These are phyloP conservation scores for Coix lacrymajobi DNA, from an alignment of 176 grass and related monocot species.

Conservation along the genomic window DNA sequence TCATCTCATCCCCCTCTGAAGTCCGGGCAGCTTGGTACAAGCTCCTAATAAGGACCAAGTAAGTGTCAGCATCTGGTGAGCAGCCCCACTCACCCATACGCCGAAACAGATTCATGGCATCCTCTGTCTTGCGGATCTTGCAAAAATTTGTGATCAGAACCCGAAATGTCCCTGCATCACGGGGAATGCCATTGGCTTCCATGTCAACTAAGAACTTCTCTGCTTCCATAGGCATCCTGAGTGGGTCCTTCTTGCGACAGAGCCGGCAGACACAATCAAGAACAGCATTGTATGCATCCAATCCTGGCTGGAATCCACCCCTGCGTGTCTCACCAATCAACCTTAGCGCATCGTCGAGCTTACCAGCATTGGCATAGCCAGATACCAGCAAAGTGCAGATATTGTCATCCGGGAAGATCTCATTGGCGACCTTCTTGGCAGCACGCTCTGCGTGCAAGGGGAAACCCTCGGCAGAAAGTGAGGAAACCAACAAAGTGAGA, in stretches of 20 bases:
- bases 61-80: constrained; percentile 84
- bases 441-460: constrained; percentile 64
- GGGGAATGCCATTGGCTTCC: constrained; percentile 75
- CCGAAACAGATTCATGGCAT: constrained; percentile 71
- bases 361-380: constrained; percentile 82
- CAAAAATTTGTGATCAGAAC: constrained; percentile 80
- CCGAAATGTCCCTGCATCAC: constrained; percentile 60
- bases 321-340: constrained; percentile 61
- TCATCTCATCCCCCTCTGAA: constrained; percentile 91
- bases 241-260: constrained; percentile 69
- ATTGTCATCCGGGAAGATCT: constrained; percentile 77
- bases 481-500: constrained; percentile 51
- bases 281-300: constrained; percentile 72
- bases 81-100: constrained; percentile 87
- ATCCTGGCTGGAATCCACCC: constrained; percentile 71
- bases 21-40: constrained; percentile 81
- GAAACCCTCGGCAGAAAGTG: constrained; percentile 54
- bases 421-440: constrained; percentile 57
- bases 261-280: constrained; percentile 78
- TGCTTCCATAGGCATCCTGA: constrained; percentile 57
- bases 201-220: constrained; percentile 89
- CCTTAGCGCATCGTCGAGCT: constrained; percentile 72
- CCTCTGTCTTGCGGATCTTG: constrained; percentile 87
- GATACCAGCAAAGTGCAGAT: constrained; percentile 72
- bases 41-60: constrained; percentile 69